These are phyloP conservation scores for Echites panduratus DNA, from an alignment of 257 asterid species.

Conservation along the genomic window DNA sequence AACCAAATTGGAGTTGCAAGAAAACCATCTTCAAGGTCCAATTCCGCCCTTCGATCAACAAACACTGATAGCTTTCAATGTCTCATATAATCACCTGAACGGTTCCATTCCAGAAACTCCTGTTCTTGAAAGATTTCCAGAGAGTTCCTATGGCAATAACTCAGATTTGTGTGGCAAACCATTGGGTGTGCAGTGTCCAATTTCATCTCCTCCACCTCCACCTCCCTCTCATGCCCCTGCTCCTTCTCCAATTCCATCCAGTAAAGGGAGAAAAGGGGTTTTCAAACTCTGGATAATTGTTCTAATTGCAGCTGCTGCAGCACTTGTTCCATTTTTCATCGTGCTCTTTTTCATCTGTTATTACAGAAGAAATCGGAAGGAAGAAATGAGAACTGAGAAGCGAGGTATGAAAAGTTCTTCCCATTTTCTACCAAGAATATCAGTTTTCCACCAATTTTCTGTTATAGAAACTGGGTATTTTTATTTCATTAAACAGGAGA, in stretches of 20 bases:
- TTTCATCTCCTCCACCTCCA: slow-evolving; percentile 25
- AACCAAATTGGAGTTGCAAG: slow-evolving; percentile 40
- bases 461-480: neutral
- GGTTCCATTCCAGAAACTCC: slow-evolving; percentile 52
- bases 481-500: slow-evolving; percentile 15
- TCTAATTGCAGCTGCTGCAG: slow-evolving; percentile 43
- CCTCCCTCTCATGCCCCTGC: slow-evolving; percentile 18
- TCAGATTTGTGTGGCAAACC: slow-evolving; percentile 45
- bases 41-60: slow-evolving; percentile 59
- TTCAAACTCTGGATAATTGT: slow-evolving; percentile 45
- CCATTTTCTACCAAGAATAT: too few species aligned
- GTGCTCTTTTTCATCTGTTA: slow-evolving; percentile 32
- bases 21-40: slow-evolving; percentile 40
- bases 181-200: slow-evolving; percentile 36
- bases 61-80: slow-evolving; percentile 37
- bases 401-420: slow-evolving; percentile 29
- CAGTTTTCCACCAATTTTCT: too few species aligned
- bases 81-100: slow-evolving; percentile 41
- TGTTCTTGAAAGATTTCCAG: slow-evolving; percentile 33
- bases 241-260: slow-evolving; percentile 22
- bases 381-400: slow-evolving; percentile 13
- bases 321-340: slow-evolving; percentile 21
- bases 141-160: slow-evolving; percentile 37
- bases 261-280: slow-evolving; percentile 3
- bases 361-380: slow-evolving; percentile 21